Evolutionary conservation across 2,329 filamentous ascomycete genomes (phyloP).

Genomic region (Cyanodermella asteris): DNA sequence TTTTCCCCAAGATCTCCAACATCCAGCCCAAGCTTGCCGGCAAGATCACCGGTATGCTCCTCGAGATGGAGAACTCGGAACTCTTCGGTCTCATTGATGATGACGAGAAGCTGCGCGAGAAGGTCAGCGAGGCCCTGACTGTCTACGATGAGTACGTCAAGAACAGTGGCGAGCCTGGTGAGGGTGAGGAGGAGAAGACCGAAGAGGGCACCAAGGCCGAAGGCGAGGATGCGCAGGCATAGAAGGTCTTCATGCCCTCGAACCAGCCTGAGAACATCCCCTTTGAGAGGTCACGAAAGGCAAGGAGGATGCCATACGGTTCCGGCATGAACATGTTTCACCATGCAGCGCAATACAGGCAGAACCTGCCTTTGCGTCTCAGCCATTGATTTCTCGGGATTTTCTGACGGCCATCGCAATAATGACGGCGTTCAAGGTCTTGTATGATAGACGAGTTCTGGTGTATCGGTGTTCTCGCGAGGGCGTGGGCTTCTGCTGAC

Average conservation of each 20-base stretch:
- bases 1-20: constrained; percentile 94
- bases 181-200: constrained; percentile 10
- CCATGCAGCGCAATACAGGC: too few species aligned
- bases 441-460: too few species aligned
- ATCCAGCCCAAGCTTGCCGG: constrained; percentile 90
- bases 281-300: too few species aligned
- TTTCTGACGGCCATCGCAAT: too few species aligned
- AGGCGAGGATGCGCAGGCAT: constrained; percentile 20
- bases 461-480: too few species aligned
- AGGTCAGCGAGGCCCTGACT: constrained; percentile 91
- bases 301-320: too few species aligned
- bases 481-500: too few species aligned
- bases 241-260: constrained; percentile 14
- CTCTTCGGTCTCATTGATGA: constrained; percentile 83
- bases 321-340: too few species aligned
- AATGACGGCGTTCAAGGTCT: too few species aligned
- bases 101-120: constrained; percentile 67
- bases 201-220: constrained; percentile 26
- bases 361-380: too few species aligned
- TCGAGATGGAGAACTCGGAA: constrained; percentile 97
- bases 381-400: too few species aligned
- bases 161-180: constrained; percentile 28
- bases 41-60: constrained; percentile 98
- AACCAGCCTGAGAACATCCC: neutral
- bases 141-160: constrained; percentile 99